Evolutionary conservation across 305 asterid species (phyloP).

Genomic region (Withania somnifera): DNA sequence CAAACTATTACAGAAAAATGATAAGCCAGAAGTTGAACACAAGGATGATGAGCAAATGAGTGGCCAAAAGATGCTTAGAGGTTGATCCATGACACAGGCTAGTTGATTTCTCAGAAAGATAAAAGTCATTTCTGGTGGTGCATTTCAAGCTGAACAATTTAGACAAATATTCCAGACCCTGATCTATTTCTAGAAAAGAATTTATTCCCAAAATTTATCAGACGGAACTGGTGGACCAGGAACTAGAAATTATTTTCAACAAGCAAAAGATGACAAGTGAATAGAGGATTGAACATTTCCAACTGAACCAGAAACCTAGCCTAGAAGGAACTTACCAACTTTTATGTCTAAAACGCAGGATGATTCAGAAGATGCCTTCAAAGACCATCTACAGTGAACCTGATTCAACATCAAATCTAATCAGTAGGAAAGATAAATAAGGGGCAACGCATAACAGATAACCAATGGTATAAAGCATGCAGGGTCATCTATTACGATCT

Average conservation of each 20-base stretch:
- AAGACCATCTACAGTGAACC: constrained; percentile 75
- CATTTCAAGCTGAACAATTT: not conserved
- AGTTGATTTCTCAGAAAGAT: not conserved
- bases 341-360: constrained; percentile 55
- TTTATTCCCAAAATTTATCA: not conserved
- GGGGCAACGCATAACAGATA: too few species aligned
- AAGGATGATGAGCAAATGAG: too few species aligned
- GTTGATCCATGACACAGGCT: not conserved
- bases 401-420: constrained; percentile 24
- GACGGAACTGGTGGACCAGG: not conserved
- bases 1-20: not conserved
- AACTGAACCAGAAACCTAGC: not conserved
- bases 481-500: not conserved
- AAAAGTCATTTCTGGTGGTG: not conserved
- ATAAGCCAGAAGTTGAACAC: not conserved
- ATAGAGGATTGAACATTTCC: not conserved
- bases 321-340: constrained; percentile 48
- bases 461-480: too few species aligned
- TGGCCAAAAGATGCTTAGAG: not conserved
- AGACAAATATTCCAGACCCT: not conserved
- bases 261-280: not conserved
- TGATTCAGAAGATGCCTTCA: constrained; percentile 53
- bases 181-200: not conserved
- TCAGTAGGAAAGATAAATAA: not conserved
- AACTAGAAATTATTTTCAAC: not conserved